phyloP scores from a whole-genome alignment of 2,329 filamentous ascomycete species.

The Diaporthe caulivora region DNA sequence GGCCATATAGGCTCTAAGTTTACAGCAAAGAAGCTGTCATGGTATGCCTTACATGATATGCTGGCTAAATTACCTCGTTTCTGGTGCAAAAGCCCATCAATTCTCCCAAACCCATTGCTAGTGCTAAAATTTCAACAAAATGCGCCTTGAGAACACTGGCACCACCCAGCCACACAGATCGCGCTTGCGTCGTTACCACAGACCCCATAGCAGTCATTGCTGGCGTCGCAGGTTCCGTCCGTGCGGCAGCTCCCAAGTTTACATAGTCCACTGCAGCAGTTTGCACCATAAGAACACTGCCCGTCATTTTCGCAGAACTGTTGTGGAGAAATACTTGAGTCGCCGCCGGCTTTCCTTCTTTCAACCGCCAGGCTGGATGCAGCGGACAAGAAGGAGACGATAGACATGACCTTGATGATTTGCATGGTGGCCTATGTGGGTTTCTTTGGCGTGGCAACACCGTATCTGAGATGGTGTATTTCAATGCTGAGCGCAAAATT shows the following conservation, averaged over 20 bases:
- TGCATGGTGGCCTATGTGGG: not conserved
- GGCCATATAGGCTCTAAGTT: no score
- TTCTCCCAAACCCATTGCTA: not conserved
- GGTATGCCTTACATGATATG: no score
- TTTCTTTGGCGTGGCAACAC: not conserved
- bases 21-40: no score
- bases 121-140: not conserved
- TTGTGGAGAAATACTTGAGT: not conserved
- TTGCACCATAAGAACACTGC: not conserved
- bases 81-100: not conserved
- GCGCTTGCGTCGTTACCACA: constrained; percentile 1
- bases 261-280: constrained; percentile 5
- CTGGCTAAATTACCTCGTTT: not conserved
- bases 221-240: constrained; percentile 6
- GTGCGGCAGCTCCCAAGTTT: not conserved
- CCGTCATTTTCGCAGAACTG: not conserved
- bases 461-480: not conserved
- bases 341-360: not conserved
- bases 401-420: not conserved
- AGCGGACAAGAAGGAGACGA: not conserved
- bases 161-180: not conserved
- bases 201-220: constrained; percentile 5
- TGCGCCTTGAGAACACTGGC: not conserved
- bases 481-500: not conserved
- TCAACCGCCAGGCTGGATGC: constrained; percentile 2